Base-by-base conservation (phyloP, 2,329 filamentous ascomycete genomes). In the Stenocarpella maydis region DNA sequence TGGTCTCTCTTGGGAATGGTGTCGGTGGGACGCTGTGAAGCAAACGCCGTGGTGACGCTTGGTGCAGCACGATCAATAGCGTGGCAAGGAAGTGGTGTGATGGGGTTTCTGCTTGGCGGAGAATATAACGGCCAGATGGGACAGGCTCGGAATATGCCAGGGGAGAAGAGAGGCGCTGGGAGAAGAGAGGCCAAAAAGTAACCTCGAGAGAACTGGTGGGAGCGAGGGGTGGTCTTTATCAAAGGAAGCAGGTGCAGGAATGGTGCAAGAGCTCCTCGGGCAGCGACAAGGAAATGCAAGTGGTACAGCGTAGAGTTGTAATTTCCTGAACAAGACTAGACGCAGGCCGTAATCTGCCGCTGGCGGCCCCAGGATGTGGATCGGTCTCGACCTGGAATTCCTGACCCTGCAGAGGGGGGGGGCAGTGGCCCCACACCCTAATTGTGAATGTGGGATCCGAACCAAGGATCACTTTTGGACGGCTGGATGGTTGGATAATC, bases 311-410 rank as follows among this genome's bases (percentile, higher is more conserved):
- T 49, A 63, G 58, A 63, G 58, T 17, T 66, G 64, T 54, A 67
- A 67, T 67, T 58, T 67, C 65, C 65, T 47, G 52, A 45, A 55
- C 53, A 39, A 65, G 65, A 67, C 50, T 45, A 66, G 37, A 15
- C 37, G 63, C 39, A 66, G 37, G 37, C 63, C 63, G 63, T 66
- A 66, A 67, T 67, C 52, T 67, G 58, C 58, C 28, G 41, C 58
- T 49, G 58, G 58, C 58, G 58, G 58, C 58, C 58, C 43, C 58
- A 49, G 43, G 58, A 19, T 63, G 43, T 63, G 58, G 58, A 63
- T 63, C 58, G 58, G 58, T 63, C 58, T 63, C 43, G 58, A 63
- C 58, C 47, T 63, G 58, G 58, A 37, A 63, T 63, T 63, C 58
- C 43, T 63, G 58, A 49, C 58, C 58, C 15, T 63, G 58, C 24